Percentiles rank a stretch among this genome's conserved stretches.
Evolutionary conservation across 306 rosid genomes (phyloP).

Genomic region (Trifolium repens): DNA sequence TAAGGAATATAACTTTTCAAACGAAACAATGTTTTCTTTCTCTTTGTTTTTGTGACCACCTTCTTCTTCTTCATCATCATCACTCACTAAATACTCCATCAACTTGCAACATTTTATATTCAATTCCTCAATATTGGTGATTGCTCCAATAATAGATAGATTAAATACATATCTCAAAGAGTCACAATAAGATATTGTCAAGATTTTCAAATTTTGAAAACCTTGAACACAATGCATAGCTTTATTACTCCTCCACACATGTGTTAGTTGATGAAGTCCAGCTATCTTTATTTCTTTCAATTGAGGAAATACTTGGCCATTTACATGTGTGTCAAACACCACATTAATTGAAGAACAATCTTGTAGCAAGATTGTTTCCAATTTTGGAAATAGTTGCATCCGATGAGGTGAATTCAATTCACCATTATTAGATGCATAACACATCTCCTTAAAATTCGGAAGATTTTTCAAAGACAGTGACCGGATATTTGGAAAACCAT

Average conservation of each 20-base stretch:
- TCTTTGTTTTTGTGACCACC: background rate
- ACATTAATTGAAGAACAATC: background rate
- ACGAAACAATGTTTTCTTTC: background rate
- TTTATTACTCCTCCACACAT: constrained; percentile 29
- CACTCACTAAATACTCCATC: background rate
- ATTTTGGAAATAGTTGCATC: background rate
- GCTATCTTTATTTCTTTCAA: background rate
- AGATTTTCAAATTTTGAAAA: constrained; percentile 3
- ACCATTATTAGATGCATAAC: background rate
- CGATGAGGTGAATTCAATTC: constrained; percentile 2
- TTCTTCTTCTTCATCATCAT: background rate
- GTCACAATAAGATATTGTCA: background rate
- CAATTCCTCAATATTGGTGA: background rate
- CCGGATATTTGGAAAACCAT: constrained; percentile 13
- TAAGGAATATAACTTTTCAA: background rate
- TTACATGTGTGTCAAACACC: background rate
- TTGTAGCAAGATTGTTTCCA: background rate
- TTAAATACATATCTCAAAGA: constrained; percentile 7
- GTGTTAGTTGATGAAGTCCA: background rate
- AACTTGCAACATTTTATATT: fast-evolving
- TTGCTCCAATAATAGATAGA: background rate
- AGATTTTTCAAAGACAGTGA: constrained; percentile 2
- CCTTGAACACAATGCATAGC: background rate
- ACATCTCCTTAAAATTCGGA: constrained; percentile 4
- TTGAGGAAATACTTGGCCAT: constrained; percentile 2